Evolutionary conservation across 2,329 filamentous ascomycete species (phyloP), one percentile per base, ranked within the genome.

Genomic region (Pseudogymnoascus sp.): DNA sequence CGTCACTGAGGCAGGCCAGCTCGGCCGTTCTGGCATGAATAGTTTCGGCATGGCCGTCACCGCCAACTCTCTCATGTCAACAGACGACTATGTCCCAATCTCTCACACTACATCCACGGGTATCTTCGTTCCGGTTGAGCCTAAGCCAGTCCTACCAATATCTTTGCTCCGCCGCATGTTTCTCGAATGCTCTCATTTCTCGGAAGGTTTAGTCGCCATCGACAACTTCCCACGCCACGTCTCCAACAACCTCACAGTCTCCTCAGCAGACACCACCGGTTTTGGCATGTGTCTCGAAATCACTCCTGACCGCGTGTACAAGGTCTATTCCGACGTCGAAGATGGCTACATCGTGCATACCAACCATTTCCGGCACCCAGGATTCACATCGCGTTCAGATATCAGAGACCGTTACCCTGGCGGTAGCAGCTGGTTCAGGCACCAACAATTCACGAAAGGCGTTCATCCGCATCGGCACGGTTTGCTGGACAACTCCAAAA

Each of bases 351-450:
- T 68, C n/a, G 44, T 71, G 25, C 71, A 73, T 64, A 65, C 64
- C 42, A 72, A 72, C 62, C 70, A 72, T 62, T 71, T 71, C 60
- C 35, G 64, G 13, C 61, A 63, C 31, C 61, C 65, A 1, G 66
- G 64, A 12, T 70, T 70, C 27, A 41, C 55, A 4, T 27, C 44
- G 12, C 67, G 69, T 29, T 13, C 36, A 31, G 66, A 67, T 61
- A 60, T 67, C 13, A 17, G 7, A 25, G 21, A 21, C 21, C 21
- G 21, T 4, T 21, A 21, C 4, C 21, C 21, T 21, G 21, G 21
- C 21, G 21, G 21, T 21, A 21, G 21, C 21, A 21, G 21, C 21
- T 21, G 21, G 21, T 21, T 21, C 21, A 21, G 21, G 21, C 21
- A 21, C 21, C 21, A 21, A 21, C 21, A 21, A 21, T 21, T 21